Evolutionary conservation across 495 filamentous ascomycete species (phyloP).

Genomic region (Neurospora sp.): DNA sequence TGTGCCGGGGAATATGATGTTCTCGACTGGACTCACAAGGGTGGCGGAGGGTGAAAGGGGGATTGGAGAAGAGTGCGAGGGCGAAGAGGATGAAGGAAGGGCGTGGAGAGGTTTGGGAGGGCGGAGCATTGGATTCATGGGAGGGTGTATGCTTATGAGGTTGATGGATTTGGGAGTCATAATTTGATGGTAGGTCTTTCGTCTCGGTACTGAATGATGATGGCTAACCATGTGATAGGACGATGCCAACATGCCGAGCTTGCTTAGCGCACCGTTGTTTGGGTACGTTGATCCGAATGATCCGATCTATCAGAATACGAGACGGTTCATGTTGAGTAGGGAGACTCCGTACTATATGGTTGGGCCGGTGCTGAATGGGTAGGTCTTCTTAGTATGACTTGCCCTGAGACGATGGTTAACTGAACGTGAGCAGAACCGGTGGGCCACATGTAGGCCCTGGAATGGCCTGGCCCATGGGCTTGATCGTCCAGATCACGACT

Average conservation of each 20-base stretch:
- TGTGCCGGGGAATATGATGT: too few relatives aligned
- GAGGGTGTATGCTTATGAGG: too few relatives aligned
- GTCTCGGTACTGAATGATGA: background rate
- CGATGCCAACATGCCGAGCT: constrained; percentile 52
- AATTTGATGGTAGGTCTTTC: too few relatives aligned
- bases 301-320: constrained; percentile 44
- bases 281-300: constrained; percentile 41
- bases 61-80: too few relatives aligned
- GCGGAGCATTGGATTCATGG: too few relatives aligned
- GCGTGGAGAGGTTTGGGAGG: too few relatives aligned
- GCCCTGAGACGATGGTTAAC: background rate
- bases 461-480: constrained; percentile 48
- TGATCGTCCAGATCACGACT: constrained; percentile 38
- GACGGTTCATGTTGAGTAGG: constrained; percentile 41
- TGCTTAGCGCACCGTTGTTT: constrained; percentile 45
- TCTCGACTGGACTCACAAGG: too few relatives aligned
- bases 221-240: constrained; percentile 10
- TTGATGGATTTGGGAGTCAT: too few relatives aligned
- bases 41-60: too few relatives aligned
- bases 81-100: too few relatives aligned
- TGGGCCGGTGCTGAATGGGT: constrained; percentile 44
- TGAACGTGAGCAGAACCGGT: constrained; percentile 51
- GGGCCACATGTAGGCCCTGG: constrained; percentile 44
- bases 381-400: constrained; percentile 18
- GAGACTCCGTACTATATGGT: constrained; percentile 51